Base-by-base conservation (phyloP, 306 rosid genomes). In the Rubus parviflorus region DNA sequence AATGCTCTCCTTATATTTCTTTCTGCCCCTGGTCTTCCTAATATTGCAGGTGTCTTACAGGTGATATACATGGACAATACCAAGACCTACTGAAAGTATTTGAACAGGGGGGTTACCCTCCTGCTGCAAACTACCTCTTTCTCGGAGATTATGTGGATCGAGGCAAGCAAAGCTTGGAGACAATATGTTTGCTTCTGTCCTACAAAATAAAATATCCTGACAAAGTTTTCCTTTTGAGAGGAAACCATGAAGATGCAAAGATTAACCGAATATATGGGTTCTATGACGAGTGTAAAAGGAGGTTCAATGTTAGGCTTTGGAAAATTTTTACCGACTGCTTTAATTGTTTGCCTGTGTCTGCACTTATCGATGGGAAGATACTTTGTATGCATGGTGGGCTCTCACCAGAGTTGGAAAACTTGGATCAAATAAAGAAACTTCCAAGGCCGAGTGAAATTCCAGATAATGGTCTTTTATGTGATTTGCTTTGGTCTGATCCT, bases 211-310 rank as follows among this genome's bases (percentile, higher is more conserved):
- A 83, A 81, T 85, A 87, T 78, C 97, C 96, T 2, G 91, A 90
- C 68, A 90, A 77, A 74, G 54, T 93, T 68, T 53, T 41, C 57
- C 91, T 93, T 35, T 75, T 93, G 87, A 85, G 97, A 77, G 97
- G 97, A 80, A 93, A 93, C 88, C 97, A 93, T 19, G 97, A 93
- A 76, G 97, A 93, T 8, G 97, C 97, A 25, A 90, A 90, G 91
- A 89, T 93, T 54, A 93, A 93, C 78, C 82, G 96, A 37, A 86
- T 93, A 77, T 93, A 93, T 16, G 97, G 97, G 15, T 93, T 93
- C 82, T 93, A 90, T 23, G 96, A 93, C 15, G 97, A 93, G 78
- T 90, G 97, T 76, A 93, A 93, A 81, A 85, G 97, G 88, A 88
- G 96, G 78, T 93, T 90, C 74, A 93, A 93, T 60, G 91, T 93